A percentile compares a stretch with the other conserved stretches of the same genome.
Evolutionary conservation across 2,329 filamentous ascomycete species (phyloP).

Genomic region (Colletotrichum sojae): DNA sequence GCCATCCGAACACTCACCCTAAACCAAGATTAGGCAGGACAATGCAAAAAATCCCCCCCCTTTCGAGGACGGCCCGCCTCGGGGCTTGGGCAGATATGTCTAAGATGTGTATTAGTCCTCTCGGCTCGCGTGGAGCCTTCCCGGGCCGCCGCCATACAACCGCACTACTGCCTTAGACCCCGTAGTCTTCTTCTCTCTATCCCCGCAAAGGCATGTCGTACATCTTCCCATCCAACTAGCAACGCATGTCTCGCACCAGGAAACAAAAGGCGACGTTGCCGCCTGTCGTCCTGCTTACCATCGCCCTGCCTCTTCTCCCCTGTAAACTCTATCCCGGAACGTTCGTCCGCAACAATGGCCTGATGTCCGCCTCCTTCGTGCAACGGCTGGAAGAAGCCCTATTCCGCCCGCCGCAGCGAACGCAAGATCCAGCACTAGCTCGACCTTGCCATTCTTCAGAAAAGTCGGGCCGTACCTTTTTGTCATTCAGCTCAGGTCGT

Average conservation of each 20-base stretch:
- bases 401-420: constrained; percentile 6
- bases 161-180: not conserved
- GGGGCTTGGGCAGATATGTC: not conserved
- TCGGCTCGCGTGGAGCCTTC: constrained; percentile 2
- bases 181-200: not conserved
- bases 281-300: not conserved
- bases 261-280: not conserved
- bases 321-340: constrained; percentile 5
- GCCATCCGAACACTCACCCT: constrained; percentile 3
- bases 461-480: constrained; percentile 11
- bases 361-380: constrained; percentile 10
- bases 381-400: constrained; percentile 5
- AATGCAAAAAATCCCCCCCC: constrained; percentile 1
- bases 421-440: constrained; percentile 14
- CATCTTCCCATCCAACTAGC: not conserved
- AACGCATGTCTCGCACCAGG: not conserved
- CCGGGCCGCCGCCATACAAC: not conserved
- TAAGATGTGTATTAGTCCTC: not conserved
- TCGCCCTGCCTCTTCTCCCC: not conserved
- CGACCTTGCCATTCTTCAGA: not conserved
- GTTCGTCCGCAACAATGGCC: constrained; percentile 23
- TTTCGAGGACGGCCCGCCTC: not conserved
- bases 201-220: not conserved
- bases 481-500: constrained; percentile 7
- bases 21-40: constrained; percentile 4